Evolutionary conservation across 2,329 filamentous ascomycete genomes (phyloP), one percentile per base, ranked within the genome.

Genomic region (Endocalyx cinctus): DNA sequence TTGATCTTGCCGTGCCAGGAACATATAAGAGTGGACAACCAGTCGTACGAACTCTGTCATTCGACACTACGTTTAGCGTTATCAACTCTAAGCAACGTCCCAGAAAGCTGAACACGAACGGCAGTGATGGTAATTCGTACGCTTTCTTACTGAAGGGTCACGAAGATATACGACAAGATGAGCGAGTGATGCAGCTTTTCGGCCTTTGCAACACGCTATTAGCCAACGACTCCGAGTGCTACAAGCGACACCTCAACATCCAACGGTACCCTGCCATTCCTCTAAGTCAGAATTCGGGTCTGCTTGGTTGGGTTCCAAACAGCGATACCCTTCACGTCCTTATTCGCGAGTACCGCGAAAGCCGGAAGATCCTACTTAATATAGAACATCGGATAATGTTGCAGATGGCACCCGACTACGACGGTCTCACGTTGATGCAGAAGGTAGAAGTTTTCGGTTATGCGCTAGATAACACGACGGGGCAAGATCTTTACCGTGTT

Each of bases 321-420:
- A 96, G 87, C 53, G 92, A 99, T 59, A 98, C 94, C 0, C 70
- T 99, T 12, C 94, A 99, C 57, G 86, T 95, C 13, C 75, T 99
- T 29, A 98, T 99, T 53, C 80, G 92, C 44, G 92, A 98, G 58
- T 99, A 99, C 57, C 85, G 92, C 42, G 94, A 98, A 60, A 94
- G 85, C 47, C 81, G 92, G 34, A 95, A 96, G 67, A 99, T 99
- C 45, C 68, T 99, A 25, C 82, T 98, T 47, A 99, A 98, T 55
- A 99, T 99, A 45, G 92, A 99, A 65, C 92, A 99, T 58, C 84
- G 94, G 27, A 98, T 98, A 59, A 99, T 99, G 92, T 70, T 99
- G 36, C 94, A 99, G 60, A 98, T 98, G 92, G 92, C 92, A 16
- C 94, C 92, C 0, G 92, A 99, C 58, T 98, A 97, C 54, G 92